Evolutionary conservation across 257 asterid genomes (phyloP).

Genomic region (Perilla frutescens): DNA sequence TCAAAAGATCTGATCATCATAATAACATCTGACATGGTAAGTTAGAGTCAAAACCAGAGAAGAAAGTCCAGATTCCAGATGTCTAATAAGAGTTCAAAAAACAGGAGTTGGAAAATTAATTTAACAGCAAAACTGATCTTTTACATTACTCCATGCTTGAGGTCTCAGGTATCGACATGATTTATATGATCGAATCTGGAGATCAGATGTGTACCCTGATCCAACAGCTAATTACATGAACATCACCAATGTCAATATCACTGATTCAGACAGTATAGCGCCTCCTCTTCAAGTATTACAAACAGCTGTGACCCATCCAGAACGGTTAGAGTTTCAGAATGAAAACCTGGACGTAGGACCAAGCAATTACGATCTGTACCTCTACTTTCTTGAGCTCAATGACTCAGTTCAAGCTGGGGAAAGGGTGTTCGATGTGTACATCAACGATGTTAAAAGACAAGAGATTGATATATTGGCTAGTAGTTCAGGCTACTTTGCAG

Average conservation of each 20-base stretch:
- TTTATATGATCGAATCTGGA: conserved; percentile 60
- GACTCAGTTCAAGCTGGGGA: conserved; percentile 49
- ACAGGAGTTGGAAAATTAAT: neutral
- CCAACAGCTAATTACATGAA: conserved; percentile 38
- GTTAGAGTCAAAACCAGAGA: neutral
- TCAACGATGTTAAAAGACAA: conserved; percentile 43
- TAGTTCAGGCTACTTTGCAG: conserved; percentile 40
- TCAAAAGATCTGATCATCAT: neutral
- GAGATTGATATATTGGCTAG: conserved; percentile 48
- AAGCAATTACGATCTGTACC: conserved; percentile 46
- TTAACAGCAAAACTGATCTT: neutral
- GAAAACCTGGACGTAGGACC: conserved; percentile 44
- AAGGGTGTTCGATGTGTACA: conserved; percentile 58
- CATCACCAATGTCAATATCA: conserved; percentile 32
- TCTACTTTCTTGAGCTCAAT: conserved; percentile 59
- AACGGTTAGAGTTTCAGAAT: conserved; percentile 48
- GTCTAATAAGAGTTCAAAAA: neutral
- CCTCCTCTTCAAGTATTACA: conserved; percentile 57
- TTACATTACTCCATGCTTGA: conserved; percentile 1
- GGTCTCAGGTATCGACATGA: conserved; percentile 57
- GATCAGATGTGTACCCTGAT: conserved; percentile 39
- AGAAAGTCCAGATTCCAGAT: neutral
- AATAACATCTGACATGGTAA: neutral
- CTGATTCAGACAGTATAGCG: conserved; percentile 23
- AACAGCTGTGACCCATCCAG: conserved; percentile 61